Evolutionary conservation across 2,329 filamentous ascomycete genomes (phyloP), one percentile per base, ranked within the genome.

Genomic region (Hypoxylon sp.): DNA sequence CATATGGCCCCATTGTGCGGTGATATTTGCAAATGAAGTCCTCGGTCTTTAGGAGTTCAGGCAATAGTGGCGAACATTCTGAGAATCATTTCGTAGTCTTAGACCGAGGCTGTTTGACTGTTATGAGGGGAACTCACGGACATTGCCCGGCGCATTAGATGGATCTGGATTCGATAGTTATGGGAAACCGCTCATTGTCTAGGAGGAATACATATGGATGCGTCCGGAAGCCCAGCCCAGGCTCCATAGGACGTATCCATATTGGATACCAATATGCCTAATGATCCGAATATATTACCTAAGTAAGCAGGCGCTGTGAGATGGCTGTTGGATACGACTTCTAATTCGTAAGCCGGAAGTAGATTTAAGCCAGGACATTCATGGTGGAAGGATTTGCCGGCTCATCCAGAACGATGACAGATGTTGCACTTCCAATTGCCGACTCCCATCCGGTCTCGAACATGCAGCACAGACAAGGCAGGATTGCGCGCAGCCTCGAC

Each of bases 71-170:
- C 63, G 53, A 68, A 53, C 22, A 42, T 31, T 11, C 8, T 22
- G 48, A 44, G 20, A 56, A 64, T 64, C n/a, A 14, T 50, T 48
- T 13, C 35, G 46, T 61, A 22, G 20, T 54, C 54, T 54, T 60
- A 50, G 35, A 57, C 69, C 69, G 69, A 71, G 69, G 69, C 22
- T 66, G 53, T 31, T 54, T 40, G 17, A 35, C 27, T 17, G 44
- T 61, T 31, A 33, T 31, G 8, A 49, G 50, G 44, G 35, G 49
- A 58, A 54, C 40, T 14, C 22, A 27, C 42, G 44, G n/a, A 37
- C 53, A 10, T 56, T 56, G 20, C 54, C 40, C 33, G 27, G 49
- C 37, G 44, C 13, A 30, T 49, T 64, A 42, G n/a, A 62, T 48
- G 35, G n/a, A 20, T 51, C 6, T 48, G 31, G 40, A 55, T 58